A percentile compares a stretch with the other conserved stretches of the same genome.
Conservation (phyloP, 805 yeast species). For the Alloascoidea africana region DNA sequence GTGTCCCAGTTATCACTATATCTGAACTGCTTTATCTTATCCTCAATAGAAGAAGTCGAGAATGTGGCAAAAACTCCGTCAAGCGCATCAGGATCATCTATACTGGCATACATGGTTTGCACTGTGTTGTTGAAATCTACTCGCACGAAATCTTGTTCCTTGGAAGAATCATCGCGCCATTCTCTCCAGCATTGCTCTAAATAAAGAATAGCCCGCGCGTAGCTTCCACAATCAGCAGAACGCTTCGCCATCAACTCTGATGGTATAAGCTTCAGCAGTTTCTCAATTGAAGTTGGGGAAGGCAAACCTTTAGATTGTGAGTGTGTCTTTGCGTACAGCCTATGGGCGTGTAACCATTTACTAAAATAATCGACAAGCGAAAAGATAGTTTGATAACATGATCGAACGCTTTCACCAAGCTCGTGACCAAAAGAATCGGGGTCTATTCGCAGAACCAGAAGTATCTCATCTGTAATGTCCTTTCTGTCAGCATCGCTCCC, state of each 20-base stretch:
- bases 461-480: constrained; percentile 43
- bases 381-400: constrained; percentile 62
- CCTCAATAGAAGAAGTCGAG: constrained; percentile 49
- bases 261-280: constrained; percentile 42
- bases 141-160: background rate
- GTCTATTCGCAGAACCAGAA: constrained; percentile 36
- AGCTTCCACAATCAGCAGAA: constrained; percentile 72
- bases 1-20: constrained; percentile 77
- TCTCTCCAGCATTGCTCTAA: constrained; percentile 41
- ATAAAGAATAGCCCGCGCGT: constrained; percentile 76
- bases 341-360: constrained; percentile 38
- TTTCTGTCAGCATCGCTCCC: constrained; percentile 24
- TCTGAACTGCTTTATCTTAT: constrained; percentile 67
- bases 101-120: constrained; percentile 71
- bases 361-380: constrained; percentile 70
- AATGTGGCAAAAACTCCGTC: constrained; percentile 72
- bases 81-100: constrained; percentile 81
- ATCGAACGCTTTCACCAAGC: constrained; percentile 40
- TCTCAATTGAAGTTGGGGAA: constrained; percentile 19
- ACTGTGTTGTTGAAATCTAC: constrained; percentile 23
- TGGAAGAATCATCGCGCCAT: background rate
- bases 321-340: constrained; percentile 14
- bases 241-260: constrained; percentile 58
- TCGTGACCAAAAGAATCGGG: constrained; percentile 31
- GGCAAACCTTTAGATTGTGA: constrained; percentile 9